Conservation (phyloP, 2,329 filamentous ascomycete genomes). For the Rutstroemia sp. region DNA sequence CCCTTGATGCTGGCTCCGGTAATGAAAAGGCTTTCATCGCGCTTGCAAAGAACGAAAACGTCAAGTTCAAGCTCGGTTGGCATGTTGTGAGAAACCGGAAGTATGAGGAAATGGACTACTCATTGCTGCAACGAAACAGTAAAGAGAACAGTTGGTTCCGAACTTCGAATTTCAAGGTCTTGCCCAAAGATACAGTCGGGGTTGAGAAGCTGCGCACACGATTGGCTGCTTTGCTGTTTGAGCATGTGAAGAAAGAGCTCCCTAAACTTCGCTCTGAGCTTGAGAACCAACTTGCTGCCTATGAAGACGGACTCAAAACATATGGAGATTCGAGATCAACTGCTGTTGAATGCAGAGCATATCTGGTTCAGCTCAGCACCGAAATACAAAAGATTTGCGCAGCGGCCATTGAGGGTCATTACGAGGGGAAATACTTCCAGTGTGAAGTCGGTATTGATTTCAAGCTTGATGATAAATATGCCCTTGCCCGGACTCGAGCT, state of each 20-base stretch:
- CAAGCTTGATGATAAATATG: slow-evolving; percentile 9
- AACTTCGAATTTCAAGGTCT: slow-evolving; percentile 22
- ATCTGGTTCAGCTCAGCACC: slow-evolving; percentile 25
- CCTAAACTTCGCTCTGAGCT: slow-evolving; percentile 22
- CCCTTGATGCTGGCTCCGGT: slow-evolving; percentile 30
- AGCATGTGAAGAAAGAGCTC: slow-evolving; percentile 29
- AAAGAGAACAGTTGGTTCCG: slow-evolving; percentile 22
- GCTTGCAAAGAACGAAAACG: slow-evolving; percentile 35
- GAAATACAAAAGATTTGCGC: slow-evolving; percentile 27
- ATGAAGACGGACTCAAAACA: slow-evolving; percentile 4
- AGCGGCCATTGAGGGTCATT: slow-evolving; percentile 28
- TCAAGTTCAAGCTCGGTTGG: slow-evolving; percentile 39
- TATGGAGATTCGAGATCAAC: slow-evolving; percentile 16
- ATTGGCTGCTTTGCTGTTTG: slow-evolving; percentile 24
- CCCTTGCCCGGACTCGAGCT: slow-evolving; percentile 24
- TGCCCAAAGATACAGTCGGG: slow-evolving; percentile 20
- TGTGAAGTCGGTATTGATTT: slow-evolving; percentile 11
- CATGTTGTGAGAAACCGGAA: slow-evolving; percentile 40
- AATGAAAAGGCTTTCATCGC: slow-evolving; percentile 31
- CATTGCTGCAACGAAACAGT: slow-evolving; percentile 19
- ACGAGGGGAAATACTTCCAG: slow-evolving; percentile 28
- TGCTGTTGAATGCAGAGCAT: slow-evolving; percentile 18
- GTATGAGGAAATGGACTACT: slow-evolving; percentile 31
- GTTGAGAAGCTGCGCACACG: slow-evolving; percentile 22
- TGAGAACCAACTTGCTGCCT: slow-evolving; percentile 8